Evolutionary conservation across 208 protist genomes (phyloP).

Genomic region (Porcisia deanei): DNA sequence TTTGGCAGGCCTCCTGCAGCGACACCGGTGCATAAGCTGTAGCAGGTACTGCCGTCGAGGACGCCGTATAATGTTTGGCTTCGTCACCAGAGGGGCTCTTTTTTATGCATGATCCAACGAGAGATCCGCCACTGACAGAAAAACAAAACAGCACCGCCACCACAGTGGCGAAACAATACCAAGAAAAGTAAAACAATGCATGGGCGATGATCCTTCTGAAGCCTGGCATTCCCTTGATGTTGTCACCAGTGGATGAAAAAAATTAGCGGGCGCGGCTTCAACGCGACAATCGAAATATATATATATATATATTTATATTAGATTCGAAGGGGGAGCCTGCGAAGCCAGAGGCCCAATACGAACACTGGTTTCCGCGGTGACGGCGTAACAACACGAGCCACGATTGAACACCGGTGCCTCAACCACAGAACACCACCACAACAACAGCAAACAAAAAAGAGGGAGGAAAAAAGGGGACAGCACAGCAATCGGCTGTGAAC

Average conservation of each 20-base stretch:
- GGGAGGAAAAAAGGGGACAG: background rate
- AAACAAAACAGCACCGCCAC: conserved; percentile 20
- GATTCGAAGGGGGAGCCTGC: background rate
- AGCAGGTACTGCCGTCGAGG: background rate
- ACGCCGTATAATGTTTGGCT: background rate
- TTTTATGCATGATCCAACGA: conserved; percentile 10
- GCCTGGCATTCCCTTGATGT: conserved; percentile 11
- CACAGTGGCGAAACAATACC: conserved; percentile 4
- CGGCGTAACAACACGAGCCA: background rate
- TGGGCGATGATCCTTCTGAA: background rate
- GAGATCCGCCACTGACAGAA: conserved; percentile 23
- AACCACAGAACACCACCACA: too few relatives aligned
- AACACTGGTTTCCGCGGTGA: background rate
- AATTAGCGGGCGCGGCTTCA: background rate
- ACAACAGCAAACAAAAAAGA: too few relatives aligned
- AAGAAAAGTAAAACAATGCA: conserved; percentile 10
- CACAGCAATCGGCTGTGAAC: background rate
- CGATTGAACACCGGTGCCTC: too few relatives aligned
- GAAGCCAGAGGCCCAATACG: background rate
- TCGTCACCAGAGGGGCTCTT: background rate
- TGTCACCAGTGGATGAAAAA: background rate
- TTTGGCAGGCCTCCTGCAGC: conserved; percentile 29
- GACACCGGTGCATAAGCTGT: conserved; percentile 9
- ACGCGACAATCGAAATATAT: background rate
- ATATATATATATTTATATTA: too few relatives aligned